phyloP scores from a whole-genome alignment of 2,329 filamentous ascomycete species.

The Ophiocordyceps camponoti-leonardi region DNA sequence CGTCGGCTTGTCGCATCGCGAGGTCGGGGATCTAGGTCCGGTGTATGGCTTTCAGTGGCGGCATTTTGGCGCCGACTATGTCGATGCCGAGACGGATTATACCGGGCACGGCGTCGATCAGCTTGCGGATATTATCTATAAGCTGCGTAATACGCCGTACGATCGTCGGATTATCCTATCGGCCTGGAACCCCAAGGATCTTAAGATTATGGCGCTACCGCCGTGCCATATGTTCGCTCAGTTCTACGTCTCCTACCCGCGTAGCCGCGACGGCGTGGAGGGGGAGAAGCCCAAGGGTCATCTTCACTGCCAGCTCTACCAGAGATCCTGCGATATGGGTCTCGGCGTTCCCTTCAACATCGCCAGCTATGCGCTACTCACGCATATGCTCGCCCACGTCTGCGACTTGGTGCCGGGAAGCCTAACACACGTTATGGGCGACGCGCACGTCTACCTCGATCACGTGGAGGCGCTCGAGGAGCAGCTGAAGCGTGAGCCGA shows the following conservation, averaged over 20 bases:
- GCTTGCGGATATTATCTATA: constrained; percentile 75
- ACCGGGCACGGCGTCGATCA: constrained; percentile 82
- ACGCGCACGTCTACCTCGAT: constrained; percentile 91
- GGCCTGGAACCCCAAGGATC: constrained; percentile 84
- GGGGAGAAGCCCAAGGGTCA: constrained; percentile 39
- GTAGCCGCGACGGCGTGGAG: constrained; percentile 9
- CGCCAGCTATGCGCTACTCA: constrained; percentile 80
- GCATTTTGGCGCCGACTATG: constrained; percentile 87
- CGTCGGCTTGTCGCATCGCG: constrained; percentile 65
- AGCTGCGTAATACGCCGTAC: constrained; percentile 68
- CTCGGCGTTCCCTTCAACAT: constrained; percentile 97
- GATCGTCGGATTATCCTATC: constrained; percentile 79
- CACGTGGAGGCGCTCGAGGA: constrained; percentile 74
- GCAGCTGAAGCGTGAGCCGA: constrained; percentile 67
- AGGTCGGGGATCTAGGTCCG: constrained; percentile 77
- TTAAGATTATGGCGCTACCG: constrained; percentile 77
- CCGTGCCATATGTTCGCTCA: constrained; percentile 98
- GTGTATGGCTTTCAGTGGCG: constrained; percentile 99
- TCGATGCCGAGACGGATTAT: constrained; percentile 66
- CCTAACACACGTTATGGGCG: constrained; percentile 90
- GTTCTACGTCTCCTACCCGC: constrained; percentile 73
- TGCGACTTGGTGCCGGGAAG: constrained; percentile 72
- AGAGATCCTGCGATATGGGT: constrained; percentile 92
- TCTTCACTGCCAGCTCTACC: constrained; percentile 79
- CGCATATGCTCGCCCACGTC: constrained; percentile 85